Base-by-base conservation (phyloP, 768 basidiomycete genomes). In the Russula abietina region DNA sequence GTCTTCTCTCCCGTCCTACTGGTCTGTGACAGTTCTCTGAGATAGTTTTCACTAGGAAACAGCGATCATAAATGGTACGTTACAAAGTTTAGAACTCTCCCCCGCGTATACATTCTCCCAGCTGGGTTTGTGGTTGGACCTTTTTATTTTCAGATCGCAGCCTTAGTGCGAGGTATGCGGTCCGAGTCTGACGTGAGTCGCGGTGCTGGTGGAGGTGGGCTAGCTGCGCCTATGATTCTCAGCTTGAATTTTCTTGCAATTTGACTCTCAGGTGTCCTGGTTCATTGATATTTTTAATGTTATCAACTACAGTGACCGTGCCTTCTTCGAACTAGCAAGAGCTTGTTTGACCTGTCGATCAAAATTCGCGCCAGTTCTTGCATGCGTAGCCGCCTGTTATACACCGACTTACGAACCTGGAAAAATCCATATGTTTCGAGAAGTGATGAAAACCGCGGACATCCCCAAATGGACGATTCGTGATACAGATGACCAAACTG, bases 401-500 rank as follows among this genome's bases (percentile, higher is more conserved):
- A 2, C 24, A 5, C 48, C 32, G 41, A 32, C 32, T 61, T 22
- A 26, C 36, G 32, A 14, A 26, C 26, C 10, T 28, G 3, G 19
- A 11, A 48, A 58, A 16, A 26, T 22, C 8, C 19, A 22, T 19
- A 17, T 48, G 41, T 48, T 43, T 30, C 51, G 33, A 22, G n/a
- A 24, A 41, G 46, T 17, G 11, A 30, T 55, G 56, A 57, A 43
- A 24, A 4, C 57, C 43, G 65, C 57, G 62, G 62, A 24, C 26
- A 22, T 64, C 48, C 32, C 32, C 22, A 48, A 55, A 45, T 12
- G 52, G 57, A 32, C 24, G 19, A 38, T 46, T 52, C 62, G 52
- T 53, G 56, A 65, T 50, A 49, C 57, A 4, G 30, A 22, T 48
- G 56, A 26, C 28, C 36, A 9, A 10, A 17, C 12, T 39, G 61